phyloP scores from a whole-genome alignment of 2,329 filamentous ascomycete species.

The Talaromyces amestolkiae region DNA sequence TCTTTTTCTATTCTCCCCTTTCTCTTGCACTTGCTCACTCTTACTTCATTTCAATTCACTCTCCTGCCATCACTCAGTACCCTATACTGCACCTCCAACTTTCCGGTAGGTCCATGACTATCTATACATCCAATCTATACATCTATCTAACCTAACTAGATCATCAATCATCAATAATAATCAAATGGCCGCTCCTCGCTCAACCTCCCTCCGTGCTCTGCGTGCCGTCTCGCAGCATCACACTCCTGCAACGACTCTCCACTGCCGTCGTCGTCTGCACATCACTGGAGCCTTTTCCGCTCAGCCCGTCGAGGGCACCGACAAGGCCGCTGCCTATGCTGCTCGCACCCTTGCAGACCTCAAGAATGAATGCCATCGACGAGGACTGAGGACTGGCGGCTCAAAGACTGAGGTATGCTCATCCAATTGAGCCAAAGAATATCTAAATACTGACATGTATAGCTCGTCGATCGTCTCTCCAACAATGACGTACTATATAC shows the following conservation, averaged over 20 bases:
- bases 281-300: slow-evolving; percentile 61
- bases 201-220: slow-evolving; percentile 46
- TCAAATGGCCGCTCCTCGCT: slow-evolving; percentile 46
- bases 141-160: background rate
- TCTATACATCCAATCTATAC: background rate
- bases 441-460: background rate
- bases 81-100: background rate
- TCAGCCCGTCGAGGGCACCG: slow-evolving; percentile 49
- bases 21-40: background rate
- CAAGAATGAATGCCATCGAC: slow-evolving; percentile 51
- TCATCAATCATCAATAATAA: background rate
- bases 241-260: slow-evolving; percentile 28
- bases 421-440: background rate
- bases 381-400: slow-evolving; percentile 48
- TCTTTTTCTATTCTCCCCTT: background rate
- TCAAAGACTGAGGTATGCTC: slow-evolving; percentile 50
- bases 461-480: slow-evolving; percentile 53
- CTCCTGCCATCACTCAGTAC: background rate
- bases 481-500: slow-evolving; percentile 54
- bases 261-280: slow-evolving; percentile 52
- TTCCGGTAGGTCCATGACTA: background rate
- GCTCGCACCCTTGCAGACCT: slow-evolving; percentile 53
- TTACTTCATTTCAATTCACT: background rate
- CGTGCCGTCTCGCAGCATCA: slow-evolving; percentile 43
- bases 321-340: slow-evolving; percentile 52